These are phyloP conservation scores for Solanum paucissectum DNA, from an alignment of 257 asterid species.

Conservation along the genomic window DNA sequence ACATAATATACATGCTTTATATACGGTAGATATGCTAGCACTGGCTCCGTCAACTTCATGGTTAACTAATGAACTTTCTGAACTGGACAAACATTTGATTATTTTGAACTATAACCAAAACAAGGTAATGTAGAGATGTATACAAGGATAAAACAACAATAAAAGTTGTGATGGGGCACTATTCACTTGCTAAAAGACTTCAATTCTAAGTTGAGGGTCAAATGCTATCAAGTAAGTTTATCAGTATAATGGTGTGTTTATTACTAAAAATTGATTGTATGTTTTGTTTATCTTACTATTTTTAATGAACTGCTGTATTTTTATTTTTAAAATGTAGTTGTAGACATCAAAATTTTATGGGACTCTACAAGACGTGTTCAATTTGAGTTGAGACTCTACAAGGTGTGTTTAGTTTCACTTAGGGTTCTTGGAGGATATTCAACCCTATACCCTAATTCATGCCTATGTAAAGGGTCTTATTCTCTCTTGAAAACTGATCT, in stretches of 20 bases:
- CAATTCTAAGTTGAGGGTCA: not conserved
- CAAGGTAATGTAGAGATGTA: not conserved
- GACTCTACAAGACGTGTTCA: too few species aligned
- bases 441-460: too few species aligned
- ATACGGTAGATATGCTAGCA: not conserved
- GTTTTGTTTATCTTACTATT: not conserved
- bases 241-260: not conserved
- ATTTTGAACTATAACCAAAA: not conserved
- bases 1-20: not conserved
- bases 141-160: not conserved
- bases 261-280: not conserved
- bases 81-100: not conserved
- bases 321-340: too few species aligned
- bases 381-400: too few species aligned
- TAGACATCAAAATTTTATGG: too few species aligned
- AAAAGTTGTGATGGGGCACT: not conserved
- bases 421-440: too few species aligned
- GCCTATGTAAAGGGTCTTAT: too few species aligned
- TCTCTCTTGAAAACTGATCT: too few species aligned
- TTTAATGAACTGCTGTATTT: not conserved
- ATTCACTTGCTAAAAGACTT: not conserved
- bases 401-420: too few species aligned
- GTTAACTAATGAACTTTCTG: not conserved
- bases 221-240: not conserved
- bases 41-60: not conserved